Base-by-base conservation (phyloP, 2,329 filamentous ascomycete genomes). In the Cladophialophora immunda region DNA sequence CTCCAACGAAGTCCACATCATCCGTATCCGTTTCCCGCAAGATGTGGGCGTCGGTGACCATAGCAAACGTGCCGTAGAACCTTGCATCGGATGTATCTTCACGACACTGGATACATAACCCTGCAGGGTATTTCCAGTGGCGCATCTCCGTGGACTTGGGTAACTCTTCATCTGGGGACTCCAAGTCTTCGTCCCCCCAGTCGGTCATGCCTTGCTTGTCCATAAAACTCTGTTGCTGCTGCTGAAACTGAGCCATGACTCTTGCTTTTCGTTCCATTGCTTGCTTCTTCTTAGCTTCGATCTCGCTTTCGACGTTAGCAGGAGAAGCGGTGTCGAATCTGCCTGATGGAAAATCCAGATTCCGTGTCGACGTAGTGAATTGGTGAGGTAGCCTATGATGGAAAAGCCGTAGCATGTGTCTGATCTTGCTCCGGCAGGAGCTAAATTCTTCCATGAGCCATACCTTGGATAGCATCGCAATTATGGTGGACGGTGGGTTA, bases 191-290 rank as follows among this genome's bases (percentile, higher is more conserved):
- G 67, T 95, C 91, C 15, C 92, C 93, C 91, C 93, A 97, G 77
- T 97, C 92, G 67, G 97, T 87, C 50, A 89, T 85, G n/a, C 88
- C 90, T 78, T 97, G 94, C 70, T 90, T 95, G 64, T 92, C 91
- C 81, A 99, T 82, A 80, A 99, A 99, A 74, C 89, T 95, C 79
- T 96, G 94, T 77, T 98, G 96, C 76, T 99, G 94, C 76, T 97
- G 91, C 77, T 98, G 95, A 80, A 99, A 97, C 76, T 97, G 93
- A 1, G 94, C 95, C 94, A 99, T 97, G 34, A 99, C 93, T 75
- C 89, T 91, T 1, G 94, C 94, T 78, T 98, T 94, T 25, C 95
- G 89, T 73, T 93, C 94, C 47, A 94, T 81, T 0, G 95, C 95
- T 60, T 94, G 92, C 78, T 92, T 91, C 84, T 97, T 99, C 82